Evolutionary conservation across 2,329 filamentous ascomycete genomes (phyloP), one percentile per base, ranked within the genome.

Genomic region (Clonostachys rhizophaga): DNA sequence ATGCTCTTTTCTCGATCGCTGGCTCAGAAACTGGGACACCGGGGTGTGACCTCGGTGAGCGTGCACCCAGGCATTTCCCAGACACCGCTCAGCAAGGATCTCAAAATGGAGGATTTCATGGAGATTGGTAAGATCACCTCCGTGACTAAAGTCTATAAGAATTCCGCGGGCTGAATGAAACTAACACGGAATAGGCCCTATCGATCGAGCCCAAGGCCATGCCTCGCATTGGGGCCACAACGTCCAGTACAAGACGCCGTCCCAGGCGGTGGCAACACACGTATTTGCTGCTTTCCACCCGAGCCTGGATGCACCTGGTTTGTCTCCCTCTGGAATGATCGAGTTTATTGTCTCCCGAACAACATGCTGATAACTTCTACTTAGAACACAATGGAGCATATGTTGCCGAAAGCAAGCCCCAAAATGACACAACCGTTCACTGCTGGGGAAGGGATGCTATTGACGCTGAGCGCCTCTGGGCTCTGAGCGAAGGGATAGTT

Each of bases 381-480:
- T 30, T 16, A 33, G 42, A 33, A 4, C 6, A 44, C 30, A 63
- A 62, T 35, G 60, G 60, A 9, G 46, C 47, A 8, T 62, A 58
- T 42, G 47, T 63, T 3, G 18, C 50, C 4, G 50, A 58, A 37
- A 56, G 51, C 34, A 52, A 47, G 6, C 36, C 44, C 37, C 46
- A 42, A 20, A 16, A 58, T 39, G 46, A 40, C 2, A 53, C 58
- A 35, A 55, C 52, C 2, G 46, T 61, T 5, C 54, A 53, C 35
- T 55, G 61, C 5, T 63, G 60, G 58, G 60, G 53, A 5, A 59
- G 49, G 5, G 54, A 54, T 46, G 40, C 46, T 2, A 40, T 55
- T 10, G 60, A 62, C 17, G 61, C 61, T 2, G 57, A 60, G 34
- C 50, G 48, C 34, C 34, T 63, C 34, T 64, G 61, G 61, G 55